These are phyloP conservation scores for Beauveria australis DNA, from an alignment of 2,329 filamentous ascomycete genomes.

Conservation along the genomic window DNA sequence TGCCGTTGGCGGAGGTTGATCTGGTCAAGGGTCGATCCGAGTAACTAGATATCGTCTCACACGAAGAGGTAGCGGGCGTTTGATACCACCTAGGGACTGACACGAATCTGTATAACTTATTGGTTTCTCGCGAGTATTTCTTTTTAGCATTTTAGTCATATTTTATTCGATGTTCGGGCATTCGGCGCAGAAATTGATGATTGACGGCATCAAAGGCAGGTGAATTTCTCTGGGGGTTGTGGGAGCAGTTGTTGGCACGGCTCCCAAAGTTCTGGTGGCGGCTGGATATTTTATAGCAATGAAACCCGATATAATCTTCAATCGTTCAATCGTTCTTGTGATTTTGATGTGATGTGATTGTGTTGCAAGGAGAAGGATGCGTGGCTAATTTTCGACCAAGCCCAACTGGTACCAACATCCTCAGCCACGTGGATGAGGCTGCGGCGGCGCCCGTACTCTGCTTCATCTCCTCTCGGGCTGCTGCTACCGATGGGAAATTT, in stretches of 20 bases:
- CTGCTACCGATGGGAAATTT: not conserved
- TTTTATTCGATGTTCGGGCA: not conserved
- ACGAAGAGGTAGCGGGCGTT: not conserved
- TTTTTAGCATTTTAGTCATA: not conserved
- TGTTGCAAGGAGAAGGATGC: not conserved
- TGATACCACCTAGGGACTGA: not conserved
- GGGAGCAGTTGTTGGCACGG: not conserved
- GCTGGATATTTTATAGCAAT: slow-evolving; percentile 7
- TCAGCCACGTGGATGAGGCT: not conserved
- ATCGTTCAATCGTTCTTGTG: not conserved
- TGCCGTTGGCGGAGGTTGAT: slow-evolving; percentile 29
- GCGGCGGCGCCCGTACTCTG: not conserved
- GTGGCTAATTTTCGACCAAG: not conserved
- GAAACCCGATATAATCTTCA: slow-evolving; percentile 9
- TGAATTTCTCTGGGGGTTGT: not conserved
- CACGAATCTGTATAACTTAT: slow-evolving; percentile 1
- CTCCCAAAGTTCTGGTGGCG: not conserved
- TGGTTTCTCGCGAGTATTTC: not conserved
- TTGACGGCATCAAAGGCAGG: not conserved
- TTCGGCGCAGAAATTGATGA: not conserved
- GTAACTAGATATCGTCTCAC: not conserved
- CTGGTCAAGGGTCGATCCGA: slow-evolving; percentile 20
- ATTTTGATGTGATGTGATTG: not conserved
- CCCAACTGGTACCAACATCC: not conserved
- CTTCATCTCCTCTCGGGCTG: not conserved